These are phyloP conservation scores for Cajanus cajan DNA, from an alignment of 306 rosid species.

Conservation along the genomic window DNA sequence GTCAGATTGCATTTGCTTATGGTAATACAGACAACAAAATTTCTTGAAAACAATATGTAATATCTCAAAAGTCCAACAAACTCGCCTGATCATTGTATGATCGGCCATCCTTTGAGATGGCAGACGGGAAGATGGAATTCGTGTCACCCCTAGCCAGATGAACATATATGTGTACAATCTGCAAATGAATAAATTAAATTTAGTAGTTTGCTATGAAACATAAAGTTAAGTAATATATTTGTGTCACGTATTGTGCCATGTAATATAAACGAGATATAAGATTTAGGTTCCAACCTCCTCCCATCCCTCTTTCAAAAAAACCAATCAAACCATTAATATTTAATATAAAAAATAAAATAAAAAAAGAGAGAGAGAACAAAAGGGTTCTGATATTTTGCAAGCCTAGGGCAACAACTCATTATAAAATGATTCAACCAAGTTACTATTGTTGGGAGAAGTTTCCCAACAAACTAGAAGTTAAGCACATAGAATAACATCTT, in stretches of 20 bases:
- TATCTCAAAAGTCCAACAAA: constrained; percentile 5
- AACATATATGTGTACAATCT: constrained; percentile 91
- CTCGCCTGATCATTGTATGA: constrained; percentile 92
- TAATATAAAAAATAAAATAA: neutral
- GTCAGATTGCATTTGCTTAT: constrained; percentile 30
- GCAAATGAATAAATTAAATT: constrained; percentile 19
- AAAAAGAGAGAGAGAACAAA: neutral
- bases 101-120: constrained; percentile 96
- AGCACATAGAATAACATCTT: neutral
- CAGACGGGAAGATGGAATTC: constrained; percentile 77
- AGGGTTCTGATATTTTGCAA: neutral
- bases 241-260: neutral
- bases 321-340: neutral
- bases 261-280: neutral
- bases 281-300: neutral
- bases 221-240: neutral
- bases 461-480: neutral
- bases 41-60: neutral
- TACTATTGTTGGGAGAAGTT: neutral
- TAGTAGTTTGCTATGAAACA: neutral
- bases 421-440: neutral
- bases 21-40: neutral
- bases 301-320: neutral
- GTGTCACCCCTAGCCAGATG: constrained; percentile 88
- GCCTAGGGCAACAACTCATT: neutral